phyloP scores from a whole-genome alignment of 2,329 filamentous ascomycete species.

The Trichoderma sp. region DNA sequence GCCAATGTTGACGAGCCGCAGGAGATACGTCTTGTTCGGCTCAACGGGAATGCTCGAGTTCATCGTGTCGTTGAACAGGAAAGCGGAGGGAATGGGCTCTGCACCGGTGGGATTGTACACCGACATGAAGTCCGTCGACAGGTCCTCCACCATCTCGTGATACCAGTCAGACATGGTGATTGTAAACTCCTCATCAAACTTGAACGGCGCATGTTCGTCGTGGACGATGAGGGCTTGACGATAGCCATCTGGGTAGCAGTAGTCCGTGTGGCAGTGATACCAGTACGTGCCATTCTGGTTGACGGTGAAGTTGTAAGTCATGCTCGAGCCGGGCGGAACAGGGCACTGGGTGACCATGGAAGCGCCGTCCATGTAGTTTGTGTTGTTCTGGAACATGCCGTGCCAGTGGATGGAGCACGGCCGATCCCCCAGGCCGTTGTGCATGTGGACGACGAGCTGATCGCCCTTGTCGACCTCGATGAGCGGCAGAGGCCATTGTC shows the following conservation, averaged over 20 bases:
- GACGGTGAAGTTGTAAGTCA: constrained; percentile 62
- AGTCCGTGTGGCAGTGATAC: constrained; percentile 58
- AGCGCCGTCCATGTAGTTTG: constrained; percentile 62
- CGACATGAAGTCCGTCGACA: constrained; percentile 38
- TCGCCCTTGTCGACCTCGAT: constrained; percentile 60
- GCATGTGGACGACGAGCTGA: constrained; percentile 50
- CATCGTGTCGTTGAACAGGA: constrained; percentile 55
- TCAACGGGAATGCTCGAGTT: constrained; percentile 39
- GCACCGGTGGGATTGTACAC: constrained; percentile 50
- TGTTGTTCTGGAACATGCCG: constrained; percentile 62
- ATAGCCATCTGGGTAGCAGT: constrained; percentile 29
- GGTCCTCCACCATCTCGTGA: constrained; percentile 52
- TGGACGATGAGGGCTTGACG: constrained; percentile 59
- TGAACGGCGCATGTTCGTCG: constrained; percentile 53
- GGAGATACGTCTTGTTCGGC: constrained; percentile 55
- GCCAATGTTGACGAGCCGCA: constrained; percentile 57
- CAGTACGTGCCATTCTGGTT: constrained; percentile 63
- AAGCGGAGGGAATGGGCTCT: constrained; percentile 57
- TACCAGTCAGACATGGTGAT: constrained; percentile 65
- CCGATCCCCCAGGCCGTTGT: constrained; percentile 53
- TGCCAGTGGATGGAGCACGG: constrained; percentile 61
- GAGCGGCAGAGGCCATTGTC: constrained; percentile 63
- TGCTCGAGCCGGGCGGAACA: constrained; percentile 53
- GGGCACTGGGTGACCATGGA: constrained; percentile 59
- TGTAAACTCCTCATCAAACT: constrained; percentile 57